phyloP scores from a whole-genome alignment of 2,329 filamentous ascomycete species.

The Colletotrichum cereale region DNA sequence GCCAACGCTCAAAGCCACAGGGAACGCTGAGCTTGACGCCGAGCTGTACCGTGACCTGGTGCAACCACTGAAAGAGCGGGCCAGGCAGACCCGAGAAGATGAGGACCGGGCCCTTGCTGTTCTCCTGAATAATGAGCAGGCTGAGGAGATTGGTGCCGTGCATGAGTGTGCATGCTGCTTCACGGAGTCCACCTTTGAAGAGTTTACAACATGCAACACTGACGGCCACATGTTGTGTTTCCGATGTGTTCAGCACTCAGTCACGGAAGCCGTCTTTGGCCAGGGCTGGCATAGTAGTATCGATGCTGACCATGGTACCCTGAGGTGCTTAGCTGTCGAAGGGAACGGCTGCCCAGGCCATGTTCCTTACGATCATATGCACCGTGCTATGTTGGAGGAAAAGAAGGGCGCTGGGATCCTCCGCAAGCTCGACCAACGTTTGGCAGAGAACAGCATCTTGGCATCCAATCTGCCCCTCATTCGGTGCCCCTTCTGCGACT shows the following conservation, averaged over 20 bases:
- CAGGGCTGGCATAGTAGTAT: slow-evolving; percentile 91
- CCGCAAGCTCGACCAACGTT: slow-evolving; percentile 80
- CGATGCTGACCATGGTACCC: slow-evolving; percentile 76
- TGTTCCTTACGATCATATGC: slow-evolving; percentile 77
- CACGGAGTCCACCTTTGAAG: slow-evolving; percentile 76
- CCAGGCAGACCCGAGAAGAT: slow-evolving; percentile 58
- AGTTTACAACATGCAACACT: slow-evolving; percentile 77
- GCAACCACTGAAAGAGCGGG: slow-evolving; percentile 61
- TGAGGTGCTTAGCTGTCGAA: slow-evolving; percentile 86
- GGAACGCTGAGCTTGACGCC: slow-evolving; percentile 72
- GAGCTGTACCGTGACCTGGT: slow-evolving; percentile 72
- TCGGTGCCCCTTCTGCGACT: slow-evolving; percentile 90
- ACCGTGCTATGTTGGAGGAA: slow-evolving; percentile 77
- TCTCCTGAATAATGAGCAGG: slow-evolving; percentile 69
- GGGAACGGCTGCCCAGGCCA: slow-evolving; percentile 79
- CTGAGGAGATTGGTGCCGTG: slow-evolving; percentile 66
- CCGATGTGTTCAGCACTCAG: slow-evolving; percentile 83
- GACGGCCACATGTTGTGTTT: slow-evolving; percentile 83
- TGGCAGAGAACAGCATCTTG: slow-evolving; percentile 81
- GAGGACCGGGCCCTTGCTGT: slow-evolving; percentile 67
- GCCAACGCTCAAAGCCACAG: slow-evolving; percentile 75
- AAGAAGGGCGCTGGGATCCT: slow-evolving; percentile 79
- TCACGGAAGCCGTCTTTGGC: slow-evolving; percentile 91
- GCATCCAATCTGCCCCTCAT: slow-evolving; percentile 81
- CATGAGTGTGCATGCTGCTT: slow-evolving; percentile 87